Base-by-base conservation (phyloP, 371 early-diverging fungal genomes). In the Mucor sp. region DNA sequence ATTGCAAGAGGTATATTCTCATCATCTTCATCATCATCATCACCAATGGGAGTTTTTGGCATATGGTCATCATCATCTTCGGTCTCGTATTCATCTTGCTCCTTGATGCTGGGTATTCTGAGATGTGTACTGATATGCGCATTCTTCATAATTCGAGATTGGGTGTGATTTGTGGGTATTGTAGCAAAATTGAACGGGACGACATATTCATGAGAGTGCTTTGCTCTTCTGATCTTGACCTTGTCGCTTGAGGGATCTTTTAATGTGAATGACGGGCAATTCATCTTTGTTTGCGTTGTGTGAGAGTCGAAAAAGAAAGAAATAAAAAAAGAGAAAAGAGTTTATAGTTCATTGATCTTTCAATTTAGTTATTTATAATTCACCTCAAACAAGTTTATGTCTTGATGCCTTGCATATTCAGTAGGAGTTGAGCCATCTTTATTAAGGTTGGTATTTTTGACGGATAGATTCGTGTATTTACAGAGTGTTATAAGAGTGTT, bases 1-100 rank as follows among this genome's bases (percentile, higher is more conserved):
- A 57, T 4, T 8, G 43, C 65, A 8, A 64, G 28, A 23, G 65
- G 65, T 32, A 64, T 64, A 64, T 64, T 7, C 25, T 64, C 57
- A 28, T 64, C 65, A 19, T 64, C 65, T 3, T 64, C 33, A 6
- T 64, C 63, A 3, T 62, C 60, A 8, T 41, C 53, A 11, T 59
- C 28, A 28, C 25, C 9, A 27, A 57, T 57, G 15, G 57, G 32
- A 15, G 28, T 32, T 9, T 12, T n/a, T 14, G 27, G 19, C 23
- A 32, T n/a, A 9, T 12, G 4, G 3, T 48, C 43, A n/a, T 44
- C 44, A 44, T 44, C 58, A 7, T 58, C 58, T 33, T 58, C 58
- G 5, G 27, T 23, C 19, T 53, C 17, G 14, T 53, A 27, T n/a
- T 57, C 55, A 4, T 44, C 62, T 21, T 47, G 47, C 32, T 61